Base-by-base conservation (phyloP, 306 rosid species). In the Mucuna pruriens region DNA sequence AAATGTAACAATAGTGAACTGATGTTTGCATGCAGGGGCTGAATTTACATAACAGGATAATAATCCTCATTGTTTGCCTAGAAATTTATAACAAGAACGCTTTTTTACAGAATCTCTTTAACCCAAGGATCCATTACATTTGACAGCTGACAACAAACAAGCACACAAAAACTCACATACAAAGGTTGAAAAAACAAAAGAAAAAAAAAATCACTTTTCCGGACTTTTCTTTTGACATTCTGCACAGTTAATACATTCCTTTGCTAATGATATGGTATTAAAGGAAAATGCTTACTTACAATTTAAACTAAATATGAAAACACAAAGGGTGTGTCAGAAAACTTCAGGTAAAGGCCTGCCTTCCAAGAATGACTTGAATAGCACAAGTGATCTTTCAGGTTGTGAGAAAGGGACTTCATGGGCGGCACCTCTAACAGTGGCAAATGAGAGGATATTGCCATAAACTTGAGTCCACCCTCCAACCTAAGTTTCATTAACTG, bases 401-500 rank as follows among this genome's bases (percentile, higher is more conserved):
- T 95, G 98, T 0, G 99, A 95, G 90, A 95, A 95, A 25, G 99
- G 99, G 22, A 87, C 99, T 89, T 95, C 99, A 63, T 93, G 98
- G 15, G 99, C 89, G 38, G 99, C 99, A 75, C 98, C 98, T 93
- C 99, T 89, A 25, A 95, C 86, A 5, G 99, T 95, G 19, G 98
- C 99, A 84, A 95, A 95, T 20, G 99, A 90, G 54, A 95, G 96
- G 66, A 88, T 81, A 72, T 93, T 89, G 15, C 91, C 99, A 83
- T 93, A 90, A 82, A 89, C 99, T 88, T 93, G 98, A 80, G 99
- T 95, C 99, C 99, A 95, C 19, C 99, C 99, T 38, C 99, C 99
- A 85, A 95, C 99, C 98, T 94, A 77, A n/a, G 54, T 86, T 75
- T 57, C 69, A 76, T 45, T 36, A 71, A 39, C 34, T 38, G 1